Base-by-base conservation (phyloP, 139 green algal genomes). In the Gonium pectorale region DNA sequence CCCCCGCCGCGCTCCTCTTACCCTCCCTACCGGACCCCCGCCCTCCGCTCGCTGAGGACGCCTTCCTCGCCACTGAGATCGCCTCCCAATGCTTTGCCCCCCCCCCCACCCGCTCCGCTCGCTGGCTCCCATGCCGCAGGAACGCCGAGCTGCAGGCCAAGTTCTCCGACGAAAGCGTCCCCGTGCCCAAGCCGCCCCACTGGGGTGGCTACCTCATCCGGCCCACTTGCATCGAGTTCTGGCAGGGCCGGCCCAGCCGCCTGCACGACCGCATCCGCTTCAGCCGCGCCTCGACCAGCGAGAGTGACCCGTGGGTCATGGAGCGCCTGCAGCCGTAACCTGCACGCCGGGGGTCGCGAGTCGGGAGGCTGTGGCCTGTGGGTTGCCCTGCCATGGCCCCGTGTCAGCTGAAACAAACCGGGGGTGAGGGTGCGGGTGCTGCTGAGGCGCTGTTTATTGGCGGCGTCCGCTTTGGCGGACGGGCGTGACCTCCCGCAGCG, bases 241-340 rank as follows among this genome's bases (percentile, higher is more conserved):
- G 96, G 96, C 94, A 98, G 87, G 96, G 95, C 13, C 86, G 94
- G 35, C 87, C 90, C 43, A 91, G 72, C 31, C 91, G 96, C 24
- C 87, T 98, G 83, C 96, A 98, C 78, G 96, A 99, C 81, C 91
- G 96, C 33, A 88, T 98, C 63, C 66, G 66, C 17, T 97, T 93
- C 83, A 78, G 40, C 33, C 59, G 75, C 17, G 31, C 62, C 2
- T 31, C 17, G 17, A 35, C n/a, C 22, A 63, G 5, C n/a, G 21
- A 52, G 35, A 41, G 15, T 19, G 51, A 46, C 52, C 74, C 56
- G 60, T 96, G 94, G 93, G 79, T 40, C 17, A 88, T 94, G 85
- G 78, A 95, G 85, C 87, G 93, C 21, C 87, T 95, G 67, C 87
- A 93, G 67, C 94, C 94, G 0, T 97, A 67, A 54, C n/a, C n/a